Conservation (phyloP, 176 grass and related monocot genomes). For the Pontederia paniculata region DNA sequence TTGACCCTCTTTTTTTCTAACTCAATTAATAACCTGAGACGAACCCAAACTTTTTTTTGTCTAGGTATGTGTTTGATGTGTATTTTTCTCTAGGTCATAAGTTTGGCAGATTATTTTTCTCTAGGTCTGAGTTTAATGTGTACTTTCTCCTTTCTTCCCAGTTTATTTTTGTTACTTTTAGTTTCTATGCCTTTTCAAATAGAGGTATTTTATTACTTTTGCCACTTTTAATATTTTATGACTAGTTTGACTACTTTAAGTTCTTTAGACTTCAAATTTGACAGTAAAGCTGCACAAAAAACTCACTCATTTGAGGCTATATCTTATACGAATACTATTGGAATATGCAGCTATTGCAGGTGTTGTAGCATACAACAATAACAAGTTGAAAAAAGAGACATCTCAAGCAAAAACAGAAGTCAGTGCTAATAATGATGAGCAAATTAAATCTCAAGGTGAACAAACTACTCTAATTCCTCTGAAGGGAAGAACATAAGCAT, state of each 20-base stretch:
- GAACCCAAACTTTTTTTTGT: background rate
- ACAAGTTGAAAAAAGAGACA: conserved; percentile 57
- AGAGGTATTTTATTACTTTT: too few relatives aligned
- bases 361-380: conserved; percentile 89
- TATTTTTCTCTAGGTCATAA: too few relatives aligned
- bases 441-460: conserved; percentile 30
- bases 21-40: background rate
- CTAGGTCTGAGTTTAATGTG: too few relatives aligned
- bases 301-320: background rate
- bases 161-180: too few relatives aligned
- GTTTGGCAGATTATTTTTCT: too few relatives aligned
- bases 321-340: conserved; percentile 3
- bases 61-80: too few relatives aligned
- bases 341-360: conserved; percentile 73
- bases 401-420: conserved; percentile 31
- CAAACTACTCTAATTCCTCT: conserved; percentile 33
- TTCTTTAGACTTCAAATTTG: background rate
- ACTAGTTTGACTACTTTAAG: too few relatives aligned
- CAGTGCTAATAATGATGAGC: conserved; percentile 17
- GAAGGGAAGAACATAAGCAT: conserved; percentile 36
- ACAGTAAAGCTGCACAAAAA: background rate
- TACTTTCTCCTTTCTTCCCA: too few relatives aligned
- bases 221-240: too few relatives aligned
- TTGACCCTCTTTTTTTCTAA: background rate
- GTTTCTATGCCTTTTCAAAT: too few relatives aligned